Percentiles rank a stretch among this genome's conserved stretches.
Evolutionary conservation across 192 early-diverging fungal genomes (phyloP).

Genomic region (Thoreauomyces humboldtii): DNA sequence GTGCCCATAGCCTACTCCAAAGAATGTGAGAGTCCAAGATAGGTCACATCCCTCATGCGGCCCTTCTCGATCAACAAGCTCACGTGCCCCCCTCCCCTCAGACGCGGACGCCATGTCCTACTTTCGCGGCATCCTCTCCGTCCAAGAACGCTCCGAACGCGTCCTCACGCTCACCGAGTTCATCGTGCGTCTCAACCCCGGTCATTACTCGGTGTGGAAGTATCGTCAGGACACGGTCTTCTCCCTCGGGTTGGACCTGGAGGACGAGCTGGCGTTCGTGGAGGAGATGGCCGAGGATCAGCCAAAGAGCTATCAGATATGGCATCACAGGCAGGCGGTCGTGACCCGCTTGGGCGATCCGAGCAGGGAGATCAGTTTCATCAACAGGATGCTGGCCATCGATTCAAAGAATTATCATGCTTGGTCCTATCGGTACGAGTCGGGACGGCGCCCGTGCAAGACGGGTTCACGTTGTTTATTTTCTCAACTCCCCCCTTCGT

Average conservation of each 20-base stretch:
- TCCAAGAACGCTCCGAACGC: slow-evolving; percentile 74
- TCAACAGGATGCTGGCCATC: slow-evolving; percentile 63
- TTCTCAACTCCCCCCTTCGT: neutral
- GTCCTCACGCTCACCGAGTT: slow-evolving; percentile 77
- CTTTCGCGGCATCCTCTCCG: slow-evolving; percentile 73
- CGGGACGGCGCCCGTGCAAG: slow-evolving; percentile 10
- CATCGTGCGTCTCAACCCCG: slow-evolving; percentile 82
- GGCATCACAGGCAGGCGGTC: slow-evolving; percentile 84
- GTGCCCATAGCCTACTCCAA: slow-evolving; percentile 74
- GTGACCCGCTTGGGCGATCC: slow-evolving; percentile 57
- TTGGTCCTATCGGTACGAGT: slow-evolving; percentile 94
- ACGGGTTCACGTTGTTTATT: neutral
- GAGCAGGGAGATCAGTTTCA: slow-evolving; percentile 67
- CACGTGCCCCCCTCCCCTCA: neutral
- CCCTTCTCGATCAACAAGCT: neutral
- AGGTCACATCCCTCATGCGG: neutral
- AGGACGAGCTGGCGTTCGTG: slow-evolving; percentile 76
- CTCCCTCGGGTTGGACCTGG: slow-evolving; percentile 62
- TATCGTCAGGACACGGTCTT: slow-evolving; percentile 81
- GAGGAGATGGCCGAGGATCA: slow-evolving; percentile 65
- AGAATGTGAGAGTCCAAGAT: slow-evolving; percentile 70
- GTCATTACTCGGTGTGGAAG: slow-evolving; percentile 95
- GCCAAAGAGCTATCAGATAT: slow-evolving; percentile 95
- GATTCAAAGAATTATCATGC: slow-evolving; percentile 99
- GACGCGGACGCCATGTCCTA: slow-evolving; percentile 79